Evolutionary conservation across 441 rosid genomes (phyloP).

Genomic region (Lepidium campestre): DNA sequence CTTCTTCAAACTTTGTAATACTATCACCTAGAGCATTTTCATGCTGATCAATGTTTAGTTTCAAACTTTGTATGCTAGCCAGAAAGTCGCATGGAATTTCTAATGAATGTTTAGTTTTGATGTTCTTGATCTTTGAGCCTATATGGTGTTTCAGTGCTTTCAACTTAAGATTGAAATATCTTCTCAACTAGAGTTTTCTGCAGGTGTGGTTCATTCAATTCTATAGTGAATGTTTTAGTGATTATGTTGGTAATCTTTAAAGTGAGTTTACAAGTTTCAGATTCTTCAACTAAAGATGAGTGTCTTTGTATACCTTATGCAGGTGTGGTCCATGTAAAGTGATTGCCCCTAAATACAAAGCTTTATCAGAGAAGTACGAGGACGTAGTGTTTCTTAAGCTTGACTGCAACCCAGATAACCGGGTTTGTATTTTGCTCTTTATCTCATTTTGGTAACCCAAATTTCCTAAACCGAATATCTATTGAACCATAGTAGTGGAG

Average conservation of each 20-base stretch:
- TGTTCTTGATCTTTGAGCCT: background rate
- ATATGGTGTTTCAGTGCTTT: background rate
- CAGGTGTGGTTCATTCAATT: background rate
- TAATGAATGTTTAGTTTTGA: background rate
- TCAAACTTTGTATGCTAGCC: no score
- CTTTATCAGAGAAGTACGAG: slow-evolving; percentile 65
- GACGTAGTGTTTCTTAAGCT: slow-evolving; percentile 91
- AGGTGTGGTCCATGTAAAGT: slow-evolving; percentile 98
- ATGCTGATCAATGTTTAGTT: no score
- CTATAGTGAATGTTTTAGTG: background rate
- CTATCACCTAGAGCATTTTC: no score
- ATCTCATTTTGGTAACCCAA: background rate
- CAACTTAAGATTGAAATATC: background rate
- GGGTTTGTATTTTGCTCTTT: slow-evolving; percentile 37
- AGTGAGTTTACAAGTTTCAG: background rate
- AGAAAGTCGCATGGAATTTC: background rate
- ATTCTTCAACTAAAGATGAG: background rate
- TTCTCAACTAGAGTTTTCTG: background rate
- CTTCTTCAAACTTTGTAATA: background rate
- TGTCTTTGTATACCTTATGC: background rate
- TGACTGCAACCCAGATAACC: slow-evolving; percentile 89
- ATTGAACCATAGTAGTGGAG: background rate
- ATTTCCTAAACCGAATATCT: background rate
- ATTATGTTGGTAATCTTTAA: background rate
- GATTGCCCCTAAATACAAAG: slow-evolving; percentile 78